Evolutionary conservation across 306 rosid species (phyloP).

Genomic region (Lupinus albus): DNA sequence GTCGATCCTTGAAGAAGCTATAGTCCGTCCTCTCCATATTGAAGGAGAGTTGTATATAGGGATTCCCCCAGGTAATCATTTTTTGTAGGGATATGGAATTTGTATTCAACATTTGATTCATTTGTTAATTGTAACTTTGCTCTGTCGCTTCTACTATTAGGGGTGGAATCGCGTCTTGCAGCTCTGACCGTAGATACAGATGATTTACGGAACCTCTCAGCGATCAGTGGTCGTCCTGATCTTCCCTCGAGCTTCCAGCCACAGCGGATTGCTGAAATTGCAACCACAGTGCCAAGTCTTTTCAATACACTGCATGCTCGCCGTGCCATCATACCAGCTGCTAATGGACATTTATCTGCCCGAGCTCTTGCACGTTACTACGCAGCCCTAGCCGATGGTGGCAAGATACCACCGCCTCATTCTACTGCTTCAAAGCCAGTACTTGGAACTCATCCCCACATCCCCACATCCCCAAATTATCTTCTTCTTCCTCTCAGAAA

Average conservation of each 20-base stretch:
- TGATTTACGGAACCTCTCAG: constrained; percentile 60
- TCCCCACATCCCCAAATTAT: constrained; percentile 75
- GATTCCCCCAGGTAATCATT: constrained; percentile 80
- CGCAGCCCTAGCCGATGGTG: constrained; percentile 84
- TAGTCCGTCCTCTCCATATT: constrained; percentile 74
- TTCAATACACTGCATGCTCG: constrained; percentile 76
- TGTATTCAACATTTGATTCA: too few relatives aligned
- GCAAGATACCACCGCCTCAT: constrained; percentile 80
- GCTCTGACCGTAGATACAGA: constrained; percentile 65
- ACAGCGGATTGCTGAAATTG: constrained; percentile 52
- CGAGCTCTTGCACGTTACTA: constrained; percentile 96
- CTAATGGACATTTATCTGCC: constrained; percentile 92
- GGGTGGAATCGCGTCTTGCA: constrained; percentile 97
- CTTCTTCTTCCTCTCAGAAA: constrained; percentile 32
- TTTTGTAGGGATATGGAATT: too few relatives aligned
- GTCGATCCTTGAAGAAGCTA: constrained; percentile 91
- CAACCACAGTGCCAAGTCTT: constrained; percentile 53
- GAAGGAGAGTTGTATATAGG: constrained; percentile 93
- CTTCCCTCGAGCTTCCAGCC: constrained; percentile 82
- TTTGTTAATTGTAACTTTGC: constrained; percentile 24
- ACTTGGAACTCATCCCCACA: constrained; percentile 95
- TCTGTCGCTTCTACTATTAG: constrained; percentile 44
- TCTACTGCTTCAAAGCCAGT: constrained; percentile 68
- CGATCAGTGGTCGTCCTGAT: constrained; percentile 48
- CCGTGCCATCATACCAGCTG: constrained; percentile 92